phyloP scores from a whole-genome alignment of 805 yeast species.

The Myxozyma kluyveri region DNA sequence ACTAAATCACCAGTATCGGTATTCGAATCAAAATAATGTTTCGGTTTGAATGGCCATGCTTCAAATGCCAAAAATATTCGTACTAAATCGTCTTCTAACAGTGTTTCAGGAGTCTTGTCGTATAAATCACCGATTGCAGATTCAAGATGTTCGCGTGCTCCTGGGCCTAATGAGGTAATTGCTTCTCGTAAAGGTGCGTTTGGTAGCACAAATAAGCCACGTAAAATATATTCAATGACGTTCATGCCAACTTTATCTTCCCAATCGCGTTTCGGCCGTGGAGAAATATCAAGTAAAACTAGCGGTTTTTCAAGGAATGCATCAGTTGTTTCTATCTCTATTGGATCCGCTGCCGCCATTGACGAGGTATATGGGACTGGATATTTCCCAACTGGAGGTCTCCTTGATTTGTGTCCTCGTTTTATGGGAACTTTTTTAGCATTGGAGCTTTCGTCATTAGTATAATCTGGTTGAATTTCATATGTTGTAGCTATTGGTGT shows the following conservation, averaged over 20 bases:
- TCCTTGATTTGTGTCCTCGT: too few relatives aligned
- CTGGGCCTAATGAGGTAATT: slow-evolving; percentile 68
- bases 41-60: slow-evolving; percentile 87
- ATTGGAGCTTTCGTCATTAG: neutral
- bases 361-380: too few relatives aligned
- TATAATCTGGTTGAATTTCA: slow-evolving; percentile 22
- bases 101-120: slow-evolving; percentile 46
- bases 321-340: slow-evolving; percentile 23
- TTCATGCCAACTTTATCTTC: slow-evolving; percentile 46
- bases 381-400: too few relatives aligned
- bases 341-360: slow-evolving; percentile 8
- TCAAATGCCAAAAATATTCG: slow-evolving; percentile 52
- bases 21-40: slow-evolving; percentile 44
- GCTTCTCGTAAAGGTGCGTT: slow-evolving; percentile 48
- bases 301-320: slow-evolving; percentile 29
- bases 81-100: slow-evolving; percentile 56
- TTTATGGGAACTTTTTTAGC: too few relatives aligned
- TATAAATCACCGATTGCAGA: slow-evolving; percentile 40
- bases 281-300: slow-evolving; percentile 58
- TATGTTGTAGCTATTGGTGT: slow-evolving; percentile 52
- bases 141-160: slow-evolving; percentile 51
- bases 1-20: slow-evolving; percentile 35
- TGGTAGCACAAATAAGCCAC: slow-evolving; percentile 53
- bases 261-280: slow-evolving; percentile 40
- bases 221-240: slow-evolving; percentile 65